Percentiles rank a stretch among this genome's conserved stretches.
phyloP scores from a whole-genome alignment of 257 asterid genomes.

The Henckelia pumila region DNA sequence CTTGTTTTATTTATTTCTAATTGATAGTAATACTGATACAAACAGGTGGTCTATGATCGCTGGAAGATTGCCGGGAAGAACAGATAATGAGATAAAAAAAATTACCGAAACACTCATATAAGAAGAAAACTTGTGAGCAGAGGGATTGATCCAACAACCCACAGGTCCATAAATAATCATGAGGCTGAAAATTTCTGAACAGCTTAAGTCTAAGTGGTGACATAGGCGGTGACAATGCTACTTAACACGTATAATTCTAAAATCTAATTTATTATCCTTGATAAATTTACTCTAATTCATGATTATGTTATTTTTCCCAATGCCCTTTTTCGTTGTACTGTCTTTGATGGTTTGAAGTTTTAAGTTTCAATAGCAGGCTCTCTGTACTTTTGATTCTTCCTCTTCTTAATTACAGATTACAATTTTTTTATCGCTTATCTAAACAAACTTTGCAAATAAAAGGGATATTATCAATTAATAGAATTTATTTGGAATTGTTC shows the following conservation, averaged over 20 bases:
- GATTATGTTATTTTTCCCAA: conserved; percentile 5
- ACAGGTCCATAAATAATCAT: too few species aligned
- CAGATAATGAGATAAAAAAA: too few species aligned
- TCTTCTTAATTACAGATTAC: neutral
- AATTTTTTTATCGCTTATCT: neutral
- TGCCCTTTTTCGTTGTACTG: neutral
- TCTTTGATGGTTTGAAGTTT: conserved; percentile 9
- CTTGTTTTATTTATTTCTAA: too few species aligned
- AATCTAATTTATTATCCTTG: conserved; percentile 5
- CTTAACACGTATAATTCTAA: neutral
- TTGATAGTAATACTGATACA: too few species aligned
- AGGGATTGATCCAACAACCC: too few species aligned
- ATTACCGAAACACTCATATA: too few species aligned
- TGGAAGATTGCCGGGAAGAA: too few species aligned
- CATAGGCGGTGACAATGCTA: too few species aligned
- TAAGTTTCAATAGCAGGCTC: neutral
- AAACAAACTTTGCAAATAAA: neutral
- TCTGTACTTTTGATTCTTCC: neutral
- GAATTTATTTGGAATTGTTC: neutral
- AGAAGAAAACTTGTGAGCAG: too few species aligned
- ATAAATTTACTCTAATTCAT: conserved; percentile 13
- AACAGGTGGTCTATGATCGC: too few species aligned
- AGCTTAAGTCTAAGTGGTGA: neutral
- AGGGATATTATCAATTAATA: neutral
- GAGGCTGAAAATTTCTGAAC: neutral